Evolutionary conservation across 495 filamentous ascomycete genomes (phyloP).

Genomic region (Talaromyces nanjingensis): DNA sequence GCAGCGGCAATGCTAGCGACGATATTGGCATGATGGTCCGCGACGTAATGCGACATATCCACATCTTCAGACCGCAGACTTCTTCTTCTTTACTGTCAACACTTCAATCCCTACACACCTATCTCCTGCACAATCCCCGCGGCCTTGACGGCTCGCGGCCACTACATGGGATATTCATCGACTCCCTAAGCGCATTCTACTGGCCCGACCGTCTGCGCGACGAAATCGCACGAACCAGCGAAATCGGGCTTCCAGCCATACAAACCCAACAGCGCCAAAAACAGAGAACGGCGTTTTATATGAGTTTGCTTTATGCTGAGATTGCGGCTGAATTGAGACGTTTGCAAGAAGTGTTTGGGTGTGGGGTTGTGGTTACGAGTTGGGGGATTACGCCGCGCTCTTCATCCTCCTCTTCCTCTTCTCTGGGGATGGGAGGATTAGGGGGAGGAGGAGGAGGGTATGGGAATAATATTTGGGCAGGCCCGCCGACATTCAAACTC

Average conservation of each 20-base stretch:
- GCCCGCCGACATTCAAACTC: conserved; percentile 28
- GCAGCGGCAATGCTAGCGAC: background rate
- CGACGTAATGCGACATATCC: conserved; percentile 38
- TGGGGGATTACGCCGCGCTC: conserved; percentile 10
- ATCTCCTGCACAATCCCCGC: conserved; percentile 32
- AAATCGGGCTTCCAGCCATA: conserved; percentile 24
- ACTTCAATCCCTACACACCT: conserved; percentile 35
- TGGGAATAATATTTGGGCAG: conserved; percentile 26
- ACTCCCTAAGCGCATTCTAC: conserved; percentile 49
- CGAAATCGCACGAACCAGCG: conserved; percentile 33
- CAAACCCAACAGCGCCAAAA: conserved; percentile 25
- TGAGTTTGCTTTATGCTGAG: conserved; percentile 29
- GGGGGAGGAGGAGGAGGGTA: conserved; percentile 8
- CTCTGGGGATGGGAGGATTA: background rate
- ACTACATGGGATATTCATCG: conserved; percentile 45
- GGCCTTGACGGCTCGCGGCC: conserved; percentile 27
- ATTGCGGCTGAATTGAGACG: conserved; percentile 27
- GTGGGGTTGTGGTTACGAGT: conserved; percentile 33
- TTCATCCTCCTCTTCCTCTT: background rate
- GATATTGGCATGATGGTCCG: conserved; percentile 20
- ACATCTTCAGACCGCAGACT: conserved; percentile 50
- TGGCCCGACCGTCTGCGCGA: conserved; percentile 49
- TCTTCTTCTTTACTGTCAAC: conserved; percentile 46
- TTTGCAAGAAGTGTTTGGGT: conserved; percentile 31
- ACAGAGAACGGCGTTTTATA: conserved; percentile 24